Percentiles rank a stretch among this genome's conserved stretches.
Conservation (phyloP, 2,329 filamentous ascomycete genomes). For the Colletotrichum navitas region DNA sequence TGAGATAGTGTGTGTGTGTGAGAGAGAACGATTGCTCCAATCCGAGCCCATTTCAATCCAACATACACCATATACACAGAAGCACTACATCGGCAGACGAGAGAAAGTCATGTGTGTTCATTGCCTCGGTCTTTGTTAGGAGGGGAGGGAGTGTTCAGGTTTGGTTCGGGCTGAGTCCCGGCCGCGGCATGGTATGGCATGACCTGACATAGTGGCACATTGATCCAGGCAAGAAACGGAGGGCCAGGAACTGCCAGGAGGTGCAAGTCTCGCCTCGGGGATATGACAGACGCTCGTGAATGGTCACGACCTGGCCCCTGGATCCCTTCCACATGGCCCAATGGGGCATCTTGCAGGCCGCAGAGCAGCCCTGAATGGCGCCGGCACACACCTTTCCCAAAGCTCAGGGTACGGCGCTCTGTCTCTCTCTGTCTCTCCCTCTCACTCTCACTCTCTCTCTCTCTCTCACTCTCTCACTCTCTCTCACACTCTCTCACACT, state of each 20-base stretch:
- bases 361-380: constrained; percentile 22
- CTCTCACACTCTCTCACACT: neutral
- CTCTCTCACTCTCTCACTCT: neutral
- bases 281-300: constrained; percentile 39
- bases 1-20: too few relatives aligned
- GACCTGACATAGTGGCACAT: neutral
- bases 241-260: neutral
- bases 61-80: too few relatives aligned
- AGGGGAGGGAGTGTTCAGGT: neutral
- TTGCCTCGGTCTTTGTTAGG: neutral
- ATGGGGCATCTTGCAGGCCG: constrained; percentile 37
- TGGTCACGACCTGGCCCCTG: constrained; percentile 32
- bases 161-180: neutral
- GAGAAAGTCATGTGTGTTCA: neutral
- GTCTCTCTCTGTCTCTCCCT: neutral
- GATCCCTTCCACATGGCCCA: constrained; percentile 32
- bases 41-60: neutral
- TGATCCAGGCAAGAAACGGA: neutral
- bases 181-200: neutral
- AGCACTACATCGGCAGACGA: constrained; percentile 4
- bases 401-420: too few relatives aligned
- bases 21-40: neutral
- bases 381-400: neutral
- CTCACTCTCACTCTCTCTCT: neutral
- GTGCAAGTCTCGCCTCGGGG: constrained; percentile 17